Conservation (phyloP, 2,329 filamentous ascomycete genomes). For the Nemania sp. region DNA sequence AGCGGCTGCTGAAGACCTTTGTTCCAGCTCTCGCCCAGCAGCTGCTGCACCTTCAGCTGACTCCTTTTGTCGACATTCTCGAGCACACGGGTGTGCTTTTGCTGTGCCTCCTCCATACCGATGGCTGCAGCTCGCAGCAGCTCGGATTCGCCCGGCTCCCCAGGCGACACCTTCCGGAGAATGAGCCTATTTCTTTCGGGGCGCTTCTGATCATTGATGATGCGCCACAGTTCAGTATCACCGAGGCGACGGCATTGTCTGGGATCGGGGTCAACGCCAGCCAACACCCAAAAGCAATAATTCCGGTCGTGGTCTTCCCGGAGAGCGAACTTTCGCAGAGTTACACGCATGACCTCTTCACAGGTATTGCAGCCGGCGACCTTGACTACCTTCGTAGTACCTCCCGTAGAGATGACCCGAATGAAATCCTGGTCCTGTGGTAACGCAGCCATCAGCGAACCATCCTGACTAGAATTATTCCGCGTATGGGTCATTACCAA, state of each 20-base stretch:
- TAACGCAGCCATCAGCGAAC: slow-evolving; percentile 81
- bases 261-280: slow-evolving; percentile 82
- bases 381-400: slow-evolving; percentile 90
- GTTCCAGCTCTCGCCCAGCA: slow-evolving; percentile 86
- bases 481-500: slow-evolving; percentile 72
- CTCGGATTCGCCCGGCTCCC: slow-evolving; percentile 86
- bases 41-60: slow-evolving; percentile 84
- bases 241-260: slow-evolving; percentile 79
- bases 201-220: slow-evolving; percentile 83
- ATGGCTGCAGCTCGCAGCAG: slow-evolving; percentile 86
- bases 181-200: slow-evolving; percentile 91
- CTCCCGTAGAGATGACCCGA: slow-evolving; percentile 88
- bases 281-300: slow-evolving; percentile 95
- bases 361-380: slow-evolving; percentile 89
- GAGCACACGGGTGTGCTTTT: slow-evolving; percentile 68
- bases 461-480: slow-evolving; percentile 83
- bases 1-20: slow-evolving; percentile 81
- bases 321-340: slow-evolving; percentile 83
- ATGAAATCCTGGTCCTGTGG: slow-evolving; percentile 88
- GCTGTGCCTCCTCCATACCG: slow-evolving; percentile 82
- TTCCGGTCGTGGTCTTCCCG: slow-evolving; percentile 91
- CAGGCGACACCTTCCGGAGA: slow-evolving; percentile 86
- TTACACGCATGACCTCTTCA: slow-evolving; percentile 90
- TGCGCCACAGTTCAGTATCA: slow-evolving; percentile 86
- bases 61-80: slow-evolving; percentile 73